Base-by-base conservation (phyloP, 305 asterid genomes). In the Andrographis paniculata region DNA sequence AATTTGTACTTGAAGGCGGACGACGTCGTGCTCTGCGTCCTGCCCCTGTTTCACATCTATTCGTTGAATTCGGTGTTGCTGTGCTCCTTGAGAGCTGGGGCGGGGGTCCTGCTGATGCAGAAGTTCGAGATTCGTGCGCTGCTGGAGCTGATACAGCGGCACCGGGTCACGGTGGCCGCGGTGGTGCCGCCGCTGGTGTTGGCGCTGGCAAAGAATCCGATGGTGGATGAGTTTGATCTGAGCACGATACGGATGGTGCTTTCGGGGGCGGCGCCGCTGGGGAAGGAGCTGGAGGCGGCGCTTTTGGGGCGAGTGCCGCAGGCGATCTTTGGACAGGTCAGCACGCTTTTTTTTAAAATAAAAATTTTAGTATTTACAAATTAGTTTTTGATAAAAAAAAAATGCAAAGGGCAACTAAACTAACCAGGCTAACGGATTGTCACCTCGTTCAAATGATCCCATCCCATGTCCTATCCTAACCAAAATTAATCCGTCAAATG, bases 261-360 rank as follows among this genome's bases (percentile, higher is more conserved):
- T 52, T 85, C 95, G 0, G 95, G 95, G 36, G 95, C 95, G 9
- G 95, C 95, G 23, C 94, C 95, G 64, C 78, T 85, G 1, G 95
- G 95, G 46, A 81, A 73, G 74, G 95, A 81, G 52, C 70, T 85
- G 47, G 95, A 81, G 43, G 66, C 58, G 40, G 91, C 91, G 9
- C 69, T 85, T 7, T 82, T 57, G 44, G 52, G 58, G 55, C 77
- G 91, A 4, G 35, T 85, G 63, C 94, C 95, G 18, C 95, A 75
- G 53, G 95, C 95, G 19, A 54, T 74, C 20, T 72, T 85, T 1
- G 95, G 94, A 16, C 95, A 85, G 95, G 95, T 84, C n/a, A n/a
- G n/a, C n/a, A n/a, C n/a, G n/a, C n/a, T n/a, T n/a, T n/a, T n/a
- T n/a, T n/a, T n/a, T n/a, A n/a, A n/a, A n/a, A n/a, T n/a, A n/a